Conservation (phyloP, 2,329 filamentous ascomycete species). For the Colletotrichum chlorophyti region DNA sequence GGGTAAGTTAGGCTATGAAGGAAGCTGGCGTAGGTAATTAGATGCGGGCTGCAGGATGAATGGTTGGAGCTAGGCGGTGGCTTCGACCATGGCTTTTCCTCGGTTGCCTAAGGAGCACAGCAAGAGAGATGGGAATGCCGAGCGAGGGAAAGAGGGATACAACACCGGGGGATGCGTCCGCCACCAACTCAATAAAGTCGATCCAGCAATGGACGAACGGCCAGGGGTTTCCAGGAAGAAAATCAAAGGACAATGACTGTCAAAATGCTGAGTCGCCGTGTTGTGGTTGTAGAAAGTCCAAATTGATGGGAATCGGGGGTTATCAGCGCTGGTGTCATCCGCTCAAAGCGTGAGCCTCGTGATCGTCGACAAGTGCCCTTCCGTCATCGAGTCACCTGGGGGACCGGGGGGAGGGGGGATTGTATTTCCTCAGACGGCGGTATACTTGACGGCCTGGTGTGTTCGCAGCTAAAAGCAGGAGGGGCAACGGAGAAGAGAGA, state of each 20-base stretch:
- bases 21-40: not conserved
- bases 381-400: constrained; percentile 29
- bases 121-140: not conserved
- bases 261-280: not conserved
- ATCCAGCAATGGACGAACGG: not conserved
- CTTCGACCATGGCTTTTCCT: constrained; percentile 26
- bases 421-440: not conserved
- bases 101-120: constrained; percentile 10
- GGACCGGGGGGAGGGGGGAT: not conserved
- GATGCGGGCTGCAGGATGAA: constrained; percentile 16
- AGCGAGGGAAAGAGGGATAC: not conserved
- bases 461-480: constrained; percentile 7
- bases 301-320: constrained; percentile 16
- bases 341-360: constrained; percentile 26
- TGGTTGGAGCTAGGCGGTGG: constrained; percentile 16
- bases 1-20: no score
- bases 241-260: not conserved
- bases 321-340: constrained; percentile 19
- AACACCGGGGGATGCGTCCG: not conserved
- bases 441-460: not conserved
- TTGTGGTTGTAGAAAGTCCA: not conserved
- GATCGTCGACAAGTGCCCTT: constrained; percentile 23
- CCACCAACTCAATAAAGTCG: not conserved
- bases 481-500: not conserved
- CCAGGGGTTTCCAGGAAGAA: not conserved